Conservation (phyloP, 257 asterid species). For the Haberlea rhodopensis region DNA sequence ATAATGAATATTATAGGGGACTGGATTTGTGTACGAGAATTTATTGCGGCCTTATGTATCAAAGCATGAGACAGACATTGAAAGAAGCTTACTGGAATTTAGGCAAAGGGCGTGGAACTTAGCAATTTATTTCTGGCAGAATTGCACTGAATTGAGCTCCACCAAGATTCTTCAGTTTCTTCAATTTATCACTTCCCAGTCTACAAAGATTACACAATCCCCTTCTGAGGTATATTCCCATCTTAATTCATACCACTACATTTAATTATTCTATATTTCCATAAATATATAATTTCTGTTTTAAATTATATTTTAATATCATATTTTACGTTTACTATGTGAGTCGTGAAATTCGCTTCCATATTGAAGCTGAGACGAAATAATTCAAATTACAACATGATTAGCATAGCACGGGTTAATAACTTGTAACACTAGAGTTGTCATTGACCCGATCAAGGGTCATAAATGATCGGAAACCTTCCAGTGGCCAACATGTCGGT, state of each 20-base stretch:
- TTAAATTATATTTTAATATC: too few species aligned
- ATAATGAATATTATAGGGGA: slow-evolving; percentile 55
- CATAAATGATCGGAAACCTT: too few species aligned
- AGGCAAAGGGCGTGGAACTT: slow-evolving; percentile 73
- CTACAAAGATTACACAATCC: slow-evolving; percentile 35
- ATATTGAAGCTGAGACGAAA: too few species aligned
- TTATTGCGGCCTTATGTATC: slow-evolving; percentile 62
- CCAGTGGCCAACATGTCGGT: too few species aligned
- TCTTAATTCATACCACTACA: neutral
- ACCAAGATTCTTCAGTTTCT: slow-evolving; percentile 58
- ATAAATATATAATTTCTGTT: too few species aligned
- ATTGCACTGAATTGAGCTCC: slow-evolving; percentile 75
- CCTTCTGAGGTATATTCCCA: slow-evolving; percentile 45
- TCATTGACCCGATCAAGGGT: too few species aligned
- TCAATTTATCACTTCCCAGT: slow-evolving; percentile 47
- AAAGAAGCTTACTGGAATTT: slow-evolving; percentile 52
- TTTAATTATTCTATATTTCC: neutral
- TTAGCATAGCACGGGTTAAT: too few species aligned
- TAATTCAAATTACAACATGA: too few species aligned
- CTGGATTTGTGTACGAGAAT: slow-evolving; percentile 54
- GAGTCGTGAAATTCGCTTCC: too few species aligned
- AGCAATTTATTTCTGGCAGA: slow-evolving; percentile 70
- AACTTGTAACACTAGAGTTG: too few species aligned
- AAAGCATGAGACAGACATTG: slow-evolving; percentile 66
- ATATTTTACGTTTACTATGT: too few species aligned